Percentiles rank a stretch among this genome's conserved stretches.
These are phyloP conservation scores for Dalbergia oliveri DNA, from an alignment of 306 rosid species.

Conservation along the genomic window DNA sequence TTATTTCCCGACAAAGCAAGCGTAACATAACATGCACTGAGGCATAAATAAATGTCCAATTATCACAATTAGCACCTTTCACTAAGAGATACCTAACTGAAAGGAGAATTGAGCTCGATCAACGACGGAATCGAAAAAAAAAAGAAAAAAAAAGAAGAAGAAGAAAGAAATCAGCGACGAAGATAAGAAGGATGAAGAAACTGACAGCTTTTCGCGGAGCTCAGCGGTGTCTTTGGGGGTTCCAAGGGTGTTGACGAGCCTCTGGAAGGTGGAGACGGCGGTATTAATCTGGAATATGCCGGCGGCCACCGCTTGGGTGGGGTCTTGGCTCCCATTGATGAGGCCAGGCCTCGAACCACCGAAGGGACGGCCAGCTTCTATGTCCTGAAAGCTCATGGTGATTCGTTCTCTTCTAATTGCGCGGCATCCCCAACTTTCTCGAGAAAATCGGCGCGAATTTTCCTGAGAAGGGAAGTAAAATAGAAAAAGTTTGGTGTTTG, in stretches of 20 bases:
- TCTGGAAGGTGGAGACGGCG: slow-evolving; percentile 92
- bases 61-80: slow-evolving; percentile 4
- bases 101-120: slow-evolving; percentile 22
- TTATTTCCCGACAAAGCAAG: too few species aligned
- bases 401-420: neutral
- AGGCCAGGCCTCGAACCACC: slow-evolving; percentile 70
- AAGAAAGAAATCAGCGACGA: neutral
- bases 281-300: slow-evolving; percentile 98
- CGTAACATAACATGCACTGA: neutral
- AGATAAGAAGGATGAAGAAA: neutral
- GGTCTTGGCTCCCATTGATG: slow-evolving; percentile 80
- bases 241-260: slow-evolving; percentile 96
- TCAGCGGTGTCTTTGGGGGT: slow-evolving; percentile 97
- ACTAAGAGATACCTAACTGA: neutral
- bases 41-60: neutral
- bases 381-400: slow-evolving; percentile 92
- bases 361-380: slow-evolving; percentile 82
- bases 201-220: slow-evolving; percentile 97
- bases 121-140: neutral
- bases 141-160: too few species aligned
- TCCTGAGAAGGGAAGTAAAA: slow-evolving; percentile 43
- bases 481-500: neutral
- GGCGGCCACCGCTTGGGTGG: slow-evolving; percentile 95
- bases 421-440: slow-evolving; percentile 55
- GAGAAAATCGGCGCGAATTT: slow-evolving; percentile 52